Evolutionary conservation across 1,284 basidiomycete genomes (phyloP).

Genomic region (Meira nashicola): DNA sequence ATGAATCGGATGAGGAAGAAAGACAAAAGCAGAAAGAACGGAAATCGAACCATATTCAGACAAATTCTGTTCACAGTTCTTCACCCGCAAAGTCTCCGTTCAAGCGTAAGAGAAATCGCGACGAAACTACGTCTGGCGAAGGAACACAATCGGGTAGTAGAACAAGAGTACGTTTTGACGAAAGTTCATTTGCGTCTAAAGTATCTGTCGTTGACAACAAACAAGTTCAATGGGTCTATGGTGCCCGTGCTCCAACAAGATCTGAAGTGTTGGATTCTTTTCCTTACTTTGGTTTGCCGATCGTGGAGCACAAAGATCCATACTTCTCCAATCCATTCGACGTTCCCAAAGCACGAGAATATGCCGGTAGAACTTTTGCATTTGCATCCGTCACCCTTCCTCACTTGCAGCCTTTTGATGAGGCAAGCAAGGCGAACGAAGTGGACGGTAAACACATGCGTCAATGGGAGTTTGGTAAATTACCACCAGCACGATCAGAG

Average conservation of each 20-base stretch:
- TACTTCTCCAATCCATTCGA: conserved; percentile 73
- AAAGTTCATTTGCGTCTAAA: not conserved
- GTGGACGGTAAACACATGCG: conserved; percentile 36
- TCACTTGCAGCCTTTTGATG: conserved; percentile 49
- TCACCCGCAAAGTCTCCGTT: not conserved
- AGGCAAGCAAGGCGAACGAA: not conserved
- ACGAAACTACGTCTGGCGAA: not conserved
- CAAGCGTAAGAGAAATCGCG: not conserved
- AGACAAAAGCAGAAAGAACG: conserved; percentile 2
- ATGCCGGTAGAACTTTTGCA: conserved; percentile 71
- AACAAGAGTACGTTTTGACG: not conserved
- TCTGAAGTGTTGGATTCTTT: conserved; percentile 60
- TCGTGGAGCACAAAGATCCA: conserved; percentile 68
- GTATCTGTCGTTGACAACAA: not conserved
- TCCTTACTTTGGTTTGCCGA: conserved; percentile 60
- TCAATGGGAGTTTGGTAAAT: conserved; percentile 41
- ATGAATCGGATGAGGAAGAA: conserved; percentile 20
- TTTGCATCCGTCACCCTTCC: conserved; percentile 58
- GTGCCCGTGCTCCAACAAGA: conserved; percentile 60
- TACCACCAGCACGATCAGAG: conserved; percentile 33
- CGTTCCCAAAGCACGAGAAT: conserved; percentile 69
- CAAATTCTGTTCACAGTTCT: not conserved
- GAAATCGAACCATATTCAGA: not conserved
- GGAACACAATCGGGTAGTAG: not conserved
- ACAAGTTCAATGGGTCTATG: conserved; percentile 16